Evolutionary conservation across 164 flowering plant species (phyloP), one percentile per base, ranked within the genome.

Genomic region (Nelumbo lutea): DNA sequence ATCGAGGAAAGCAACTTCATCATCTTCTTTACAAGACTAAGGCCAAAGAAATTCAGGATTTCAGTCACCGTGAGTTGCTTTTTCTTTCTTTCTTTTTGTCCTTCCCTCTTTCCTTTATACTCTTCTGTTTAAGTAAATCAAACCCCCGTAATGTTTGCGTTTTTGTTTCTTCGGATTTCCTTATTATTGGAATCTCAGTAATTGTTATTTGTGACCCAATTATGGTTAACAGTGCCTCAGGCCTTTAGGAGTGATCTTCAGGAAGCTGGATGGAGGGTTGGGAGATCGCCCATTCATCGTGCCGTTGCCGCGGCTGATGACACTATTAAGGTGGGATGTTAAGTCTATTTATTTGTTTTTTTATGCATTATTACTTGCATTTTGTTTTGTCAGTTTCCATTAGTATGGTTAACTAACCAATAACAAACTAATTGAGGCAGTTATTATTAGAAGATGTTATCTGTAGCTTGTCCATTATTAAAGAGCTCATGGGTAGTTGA

Each of bases 221-320:
- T 57, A 59, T 71, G 60, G 42, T 65, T 69, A 45, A 61, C 68
- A 96, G 99, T 93, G 81, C 99, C 99, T 51, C 86, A 78, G 78
- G 88, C 90, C 48, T 96, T 96, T 65, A 86, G 99, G 76, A 85
- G 78, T 74, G 84, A 79, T 53, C 88, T 96, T 67, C 75, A 80
- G 63, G 93, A 91, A 78, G 87, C 89, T 15, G 99, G 99, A 64
- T 96, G 96, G 96, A 87, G 67, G 67, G 88, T 96, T 6, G 97
- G 99, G 42, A 80, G 99, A 58, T 96, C 97, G 7, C 86, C 92
- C 0, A 68, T 96, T 65, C 88, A 85, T 69, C 80, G 59, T 9
- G 61, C 79, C 7, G 96, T 91, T 43, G 81, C 95, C 58, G 95
- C 98, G 15, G 84, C 95, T 76, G 98, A 96, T 87, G 99, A 98